Evolutionary conservation across 257 asterid genomes (phyloP), one percentile per base, ranked within the genome.

Genomic region (Solanum pinnatisectum): DNA sequence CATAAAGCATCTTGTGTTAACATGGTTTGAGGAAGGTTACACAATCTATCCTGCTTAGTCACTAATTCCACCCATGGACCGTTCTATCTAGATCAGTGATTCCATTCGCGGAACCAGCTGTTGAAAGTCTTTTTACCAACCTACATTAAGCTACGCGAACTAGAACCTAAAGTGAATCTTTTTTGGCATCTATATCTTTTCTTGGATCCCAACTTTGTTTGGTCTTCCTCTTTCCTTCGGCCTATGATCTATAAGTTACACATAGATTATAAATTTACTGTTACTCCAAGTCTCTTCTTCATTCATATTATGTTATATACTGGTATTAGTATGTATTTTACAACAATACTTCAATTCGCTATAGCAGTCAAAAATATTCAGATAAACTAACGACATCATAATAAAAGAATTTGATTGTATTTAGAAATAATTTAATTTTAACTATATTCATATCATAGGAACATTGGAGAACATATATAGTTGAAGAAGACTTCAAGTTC

Each of bases 401-500:
- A 67, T 5, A 25, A 12, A 27, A 63, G 25, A 7, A 0, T 9
- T 8, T 23, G 70, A 25, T 65, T 25, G 16, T 68, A 68, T 68
- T 68, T 68, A 25, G 8, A 67, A 67, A 25, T 68, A 65, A 65
- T 65, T 65, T 63, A 63, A 56, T 20, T 56, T 20, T 56, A 56
- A 18, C 10, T 71, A 4, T 36, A 73, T 10, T 73, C 10, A 42
- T 10, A 42, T 42, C 49, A 42, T 83, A 93, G 98, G 95, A 93
- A 88, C 98, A 95, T 67, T 95, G 97, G 97, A 88, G 87, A 30
- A 93, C 96, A 27, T 94, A 7, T 71, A 94, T 95, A 67, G 93
- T 89, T 3, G 98, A 95, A 90, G 89, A 90, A 13, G 98, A 95
- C 90, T 95, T 95, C 94, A 88, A 94, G 25, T 95, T 93, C 91